Conservation (phyloP, 179 eudicot genomes). For the Gypsophila paniculata region DNA sequence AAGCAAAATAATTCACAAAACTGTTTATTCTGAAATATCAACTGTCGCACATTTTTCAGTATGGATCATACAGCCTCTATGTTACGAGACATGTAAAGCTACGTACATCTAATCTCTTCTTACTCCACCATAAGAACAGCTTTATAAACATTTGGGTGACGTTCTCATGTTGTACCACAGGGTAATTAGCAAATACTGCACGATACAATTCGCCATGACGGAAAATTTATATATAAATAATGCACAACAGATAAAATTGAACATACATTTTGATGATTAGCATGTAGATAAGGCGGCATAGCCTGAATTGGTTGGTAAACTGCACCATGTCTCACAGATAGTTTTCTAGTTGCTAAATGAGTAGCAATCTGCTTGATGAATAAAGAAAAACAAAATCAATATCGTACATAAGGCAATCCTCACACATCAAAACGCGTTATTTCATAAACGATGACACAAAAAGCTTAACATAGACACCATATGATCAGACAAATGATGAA, state of each 20-base stretch:
- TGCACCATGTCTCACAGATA: conserved; percentile 49
- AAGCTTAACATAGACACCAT: neutral
- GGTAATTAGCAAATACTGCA: neutral
- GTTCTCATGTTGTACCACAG: neutral
- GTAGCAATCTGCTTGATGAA: conserved; percentile 50
- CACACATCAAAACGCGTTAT: conserved; percentile 8
- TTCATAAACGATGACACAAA: neutral
- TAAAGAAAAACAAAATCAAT: conserved; percentile 3
- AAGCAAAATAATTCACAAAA: neutral
- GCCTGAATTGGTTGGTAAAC: conserved; percentile 65
- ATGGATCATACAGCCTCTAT: neutral
- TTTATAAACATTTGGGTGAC: neutral
- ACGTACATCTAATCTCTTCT: neutral
- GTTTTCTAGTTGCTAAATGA: conserved; percentile 53
- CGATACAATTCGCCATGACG: neutral
- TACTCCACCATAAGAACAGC: neutral
- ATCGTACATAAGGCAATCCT: neutral
- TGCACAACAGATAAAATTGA: neutral
- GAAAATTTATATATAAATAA: neutral
- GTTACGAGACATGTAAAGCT: neutral
- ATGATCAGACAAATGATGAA: conserved; percentile 9
- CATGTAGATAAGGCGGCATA: conserved; percentile 48
- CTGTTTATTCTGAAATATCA: neutral
- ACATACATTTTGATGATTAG: conserved; percentile 66
- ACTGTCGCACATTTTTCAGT: neutral